These are phyloP conservation scores for Naematelia encephala DNA, from an alignment of 768 basidiomycete genomes.

Conservation along the genomic window DNA sequence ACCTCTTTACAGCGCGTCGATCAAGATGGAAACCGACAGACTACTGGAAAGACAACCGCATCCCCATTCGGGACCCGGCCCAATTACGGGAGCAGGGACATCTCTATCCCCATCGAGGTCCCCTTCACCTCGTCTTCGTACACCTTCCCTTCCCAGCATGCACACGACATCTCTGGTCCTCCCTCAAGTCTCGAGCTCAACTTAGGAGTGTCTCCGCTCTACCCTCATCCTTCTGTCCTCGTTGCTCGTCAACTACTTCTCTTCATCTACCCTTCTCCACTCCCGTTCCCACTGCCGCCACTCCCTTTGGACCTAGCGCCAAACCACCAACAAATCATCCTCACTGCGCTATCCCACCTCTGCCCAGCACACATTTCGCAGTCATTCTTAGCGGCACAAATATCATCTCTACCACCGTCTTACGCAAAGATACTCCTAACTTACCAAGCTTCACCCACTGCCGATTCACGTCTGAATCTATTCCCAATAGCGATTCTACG, in stretches of 20 bases:
- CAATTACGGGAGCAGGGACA: neutral
- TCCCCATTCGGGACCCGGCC: too few relatives aligned
- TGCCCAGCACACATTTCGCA: slow-evolving; percentile 7
- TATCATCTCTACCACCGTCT: slow-evolving; percentile 10
- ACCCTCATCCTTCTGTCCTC: slow-evolving; percentile 17
- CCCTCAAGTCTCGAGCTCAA: neutral
- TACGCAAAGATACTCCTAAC: slow-evolving; percentile 18
- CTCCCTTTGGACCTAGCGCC: slow-evolving; percentile 14
- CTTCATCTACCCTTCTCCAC: slow-evolving; percentile 12
- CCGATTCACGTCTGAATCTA: slow-evolving; percentile 21
- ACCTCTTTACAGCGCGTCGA: too few relatives aligned
- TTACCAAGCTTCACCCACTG: slow-evolving; percentile 12
- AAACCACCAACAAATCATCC: slow-evolving; percentile 18
- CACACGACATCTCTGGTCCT: neutral
- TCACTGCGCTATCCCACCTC: slow-evolving; percentile 25
- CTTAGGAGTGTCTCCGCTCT: neutral
- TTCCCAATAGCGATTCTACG: slow-evolving; percentile 32
- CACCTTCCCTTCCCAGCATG: neutral
- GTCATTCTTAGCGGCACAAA: slow-evolving; percentile 13
- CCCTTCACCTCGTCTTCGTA: neutral
- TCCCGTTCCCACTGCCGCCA: slow-evolving; percentile 9
- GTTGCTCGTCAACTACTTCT: slow-evolving; percentile 21
- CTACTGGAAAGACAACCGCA: too few relatives aligned
- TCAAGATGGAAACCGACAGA: too few relatives aligned
- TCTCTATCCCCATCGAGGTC: neutral